Conservation (phyloP, 1,284 basidiomycete genomes). For the Rhodotorula sp. region DNA sequence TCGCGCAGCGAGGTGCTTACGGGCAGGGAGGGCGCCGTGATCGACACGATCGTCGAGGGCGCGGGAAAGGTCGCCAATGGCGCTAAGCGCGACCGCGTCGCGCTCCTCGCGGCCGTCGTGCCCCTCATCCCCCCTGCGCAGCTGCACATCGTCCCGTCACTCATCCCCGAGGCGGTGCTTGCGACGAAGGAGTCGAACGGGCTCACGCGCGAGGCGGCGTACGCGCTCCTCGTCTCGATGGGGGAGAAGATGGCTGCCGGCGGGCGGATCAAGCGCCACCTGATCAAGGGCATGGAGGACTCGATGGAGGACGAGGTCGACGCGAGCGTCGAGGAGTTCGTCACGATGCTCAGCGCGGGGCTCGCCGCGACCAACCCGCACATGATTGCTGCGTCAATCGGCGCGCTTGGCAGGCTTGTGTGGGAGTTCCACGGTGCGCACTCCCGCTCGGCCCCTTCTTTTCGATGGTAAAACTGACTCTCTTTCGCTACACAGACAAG, state of each 20-base stretch:
- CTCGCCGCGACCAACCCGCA: constrained; percentile 90
- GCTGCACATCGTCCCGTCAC: constrained; percentile 79
- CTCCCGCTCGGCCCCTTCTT: not conserved
- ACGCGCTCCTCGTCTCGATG: constrained; percentile 88
- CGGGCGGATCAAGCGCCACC: constrained; percentile 74
- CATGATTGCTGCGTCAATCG: constrained; percentile 97
- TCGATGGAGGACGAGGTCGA: constrained; percentile 58
- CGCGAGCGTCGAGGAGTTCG: constrained; percentile 86
- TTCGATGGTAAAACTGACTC: constrained; percentile 10
- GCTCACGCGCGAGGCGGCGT: constrained; percentile 84
- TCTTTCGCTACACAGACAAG: constrained; percentile 57
- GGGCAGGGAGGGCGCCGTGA: constrained; percentile 57
- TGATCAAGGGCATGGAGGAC: constrained; percentile 76
- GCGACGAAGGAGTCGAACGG: constrained; percentile 98
- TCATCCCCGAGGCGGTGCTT: constrained; percentile 94
- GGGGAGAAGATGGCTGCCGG: constrained; percentile 88
- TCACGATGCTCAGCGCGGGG: constrained; percentile 97
- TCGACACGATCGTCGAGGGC: constrained; percentile 62
- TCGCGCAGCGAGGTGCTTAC: constrained; percentile 58
- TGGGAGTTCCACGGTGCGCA: constrained; percentile 90
- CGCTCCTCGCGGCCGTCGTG: constrained; percentile 73
- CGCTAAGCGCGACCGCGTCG: constrained; percentile 89
- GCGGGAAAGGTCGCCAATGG: constrained; percentile 68
- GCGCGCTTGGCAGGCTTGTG: constrained; percentile 85
- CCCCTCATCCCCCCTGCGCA: constrained; percentile 68